Conservation (phyloP, 176 grass and related monocot genomes). For the Musa schizocarpa region DNA sequence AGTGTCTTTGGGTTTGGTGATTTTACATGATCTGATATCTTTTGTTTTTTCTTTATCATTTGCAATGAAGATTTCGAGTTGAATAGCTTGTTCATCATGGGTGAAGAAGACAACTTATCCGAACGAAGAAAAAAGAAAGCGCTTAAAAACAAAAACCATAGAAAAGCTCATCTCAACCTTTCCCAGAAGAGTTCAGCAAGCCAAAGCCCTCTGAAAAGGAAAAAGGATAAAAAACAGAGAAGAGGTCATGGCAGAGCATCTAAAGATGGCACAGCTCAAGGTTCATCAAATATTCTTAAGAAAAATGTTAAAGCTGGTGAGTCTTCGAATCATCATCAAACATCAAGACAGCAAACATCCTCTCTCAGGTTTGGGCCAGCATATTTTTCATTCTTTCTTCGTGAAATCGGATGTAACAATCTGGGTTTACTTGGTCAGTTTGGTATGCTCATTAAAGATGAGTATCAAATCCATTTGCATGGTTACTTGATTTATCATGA, state of each 20-base stretch:
- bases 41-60: background rate
- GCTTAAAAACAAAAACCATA: conserved; percentile 22
- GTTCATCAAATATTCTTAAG: background rate
- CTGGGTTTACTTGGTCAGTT: background rate
- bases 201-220: conserved; percentile 5
- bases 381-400: background rate
- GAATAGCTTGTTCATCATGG: conserved; percentile 1
- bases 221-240: conserved; percentile 22
- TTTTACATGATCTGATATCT: background rate
- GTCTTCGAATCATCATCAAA: background rate
- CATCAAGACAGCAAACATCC: conserved; percentile 25
- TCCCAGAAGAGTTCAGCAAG: conserved; percentile 15
- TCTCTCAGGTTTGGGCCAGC: conserved; percentile 35
- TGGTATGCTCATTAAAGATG: background rate
- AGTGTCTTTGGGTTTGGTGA: background rate
- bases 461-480: conserved; percentile 7
- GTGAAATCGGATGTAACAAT: background rate
- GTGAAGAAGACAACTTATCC: conserved; percentile 18
- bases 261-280: conserved; percentile 2
- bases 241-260: conserved; percentile 5
- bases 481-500: conserved; percentile 10
- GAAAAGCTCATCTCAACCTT: conserved; percentile 21
- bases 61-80: conserved; percentile 3
- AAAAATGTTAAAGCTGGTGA: conserved; percentile 15
- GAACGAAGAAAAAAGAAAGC: conserved; percentile 27